A percentile compares a stretch with the other conserved stretches of the same genome.
Evolutionary conservation across 768 basidiomycete genomes (phyloP).

Genomic region (Trametes elegans): DNA sequence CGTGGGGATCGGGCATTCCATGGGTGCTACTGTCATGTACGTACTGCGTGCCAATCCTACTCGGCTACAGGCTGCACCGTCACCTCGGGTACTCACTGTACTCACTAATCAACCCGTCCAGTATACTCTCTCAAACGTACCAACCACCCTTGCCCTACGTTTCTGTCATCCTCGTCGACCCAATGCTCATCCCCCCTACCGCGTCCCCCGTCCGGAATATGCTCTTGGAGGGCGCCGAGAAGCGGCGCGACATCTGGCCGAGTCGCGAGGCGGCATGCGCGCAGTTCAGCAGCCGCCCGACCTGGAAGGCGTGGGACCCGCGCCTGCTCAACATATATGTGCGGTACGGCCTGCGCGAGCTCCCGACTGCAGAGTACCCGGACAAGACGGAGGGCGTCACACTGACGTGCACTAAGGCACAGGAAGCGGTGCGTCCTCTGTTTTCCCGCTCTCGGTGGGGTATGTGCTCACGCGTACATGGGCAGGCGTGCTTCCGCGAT

Average conservation of each 20-base stretch:
- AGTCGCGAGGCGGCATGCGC: constrained; percentile 47
- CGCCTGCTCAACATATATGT: constrained; percentile 10
- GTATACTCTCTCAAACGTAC: constrained; percentile 43
- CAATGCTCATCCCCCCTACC: constrained; percentile 35
- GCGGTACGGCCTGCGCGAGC: constrained; percentile 20
- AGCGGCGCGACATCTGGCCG: constrained; percentile 51
- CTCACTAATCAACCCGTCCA: constrained; percentile 12
- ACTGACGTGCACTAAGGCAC: constrained; percentile 43
- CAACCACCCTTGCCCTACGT: constrained; percentile 38
- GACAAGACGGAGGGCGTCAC: constrained; percentile 47
- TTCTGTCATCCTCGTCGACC: constrained; percentile 44
- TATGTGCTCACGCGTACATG: too few species aligned
- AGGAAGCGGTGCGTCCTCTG: constrained; percentile 36
- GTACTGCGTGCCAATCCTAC: constrained; percentile 16
- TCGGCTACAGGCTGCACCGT: not conserved
- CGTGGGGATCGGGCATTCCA: constrained; percentile 55
- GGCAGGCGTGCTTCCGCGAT: constrained; percentile 41
- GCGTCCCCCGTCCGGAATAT: not conserved
- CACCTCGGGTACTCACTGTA: not conserved
- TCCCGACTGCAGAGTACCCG: constrained; percentile 44
- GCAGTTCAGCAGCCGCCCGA: constrained; percentile 23
- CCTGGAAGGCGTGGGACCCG: constrained; percentile 13
- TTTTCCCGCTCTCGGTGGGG: too few species aligned
- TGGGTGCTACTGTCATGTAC: constrained; percentile 48
- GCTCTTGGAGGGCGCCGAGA: constrained; percentile 33